Evolutionary conservation across 768 basidiomycete genomes (phyloP).

Genomic region (Lentinula guzmanii): DNA sequence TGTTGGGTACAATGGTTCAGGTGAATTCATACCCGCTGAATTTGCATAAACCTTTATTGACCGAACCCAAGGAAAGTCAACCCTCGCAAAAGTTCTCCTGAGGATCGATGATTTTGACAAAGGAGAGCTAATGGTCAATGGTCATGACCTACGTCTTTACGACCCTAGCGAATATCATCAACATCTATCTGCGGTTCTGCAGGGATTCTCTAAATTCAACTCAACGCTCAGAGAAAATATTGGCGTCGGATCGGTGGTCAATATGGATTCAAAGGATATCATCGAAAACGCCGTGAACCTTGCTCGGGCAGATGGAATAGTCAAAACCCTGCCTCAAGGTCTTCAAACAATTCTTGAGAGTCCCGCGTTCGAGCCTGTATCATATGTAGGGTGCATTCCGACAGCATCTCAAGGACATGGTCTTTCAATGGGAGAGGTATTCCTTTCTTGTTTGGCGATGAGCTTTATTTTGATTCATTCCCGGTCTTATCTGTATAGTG

Average conservation of each 20-base stretch:
- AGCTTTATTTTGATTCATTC: not conserved
- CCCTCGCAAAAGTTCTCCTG: constrained; percentile 74
- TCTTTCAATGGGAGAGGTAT: constrained; percentile 80
- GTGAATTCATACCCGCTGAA: constrained; percentile 19
- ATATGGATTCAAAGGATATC: constrained; percentile 48
- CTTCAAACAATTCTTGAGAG: constrained; percentile 68
- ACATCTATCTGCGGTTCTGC: constrained; percentile 77
- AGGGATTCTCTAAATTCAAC: constrained; percentile 79
- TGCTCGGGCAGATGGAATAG: constrained; percentile 64
- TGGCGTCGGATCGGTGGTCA: constrained; percentile 72
- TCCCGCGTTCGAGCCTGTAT: constrained; percentile 50
- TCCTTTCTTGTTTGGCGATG: constrained; percentile 11
- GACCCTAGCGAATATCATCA: constrained; percentile 67
- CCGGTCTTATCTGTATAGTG: constrained; percentile 41
- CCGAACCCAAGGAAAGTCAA: constrained; percentile 64
- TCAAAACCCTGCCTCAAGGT: constrained; percentile 64
- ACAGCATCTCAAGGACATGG: constrained; percentile 48
- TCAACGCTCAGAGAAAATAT: constrained; percentile 78
- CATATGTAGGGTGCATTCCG: constrained; percentile 33
- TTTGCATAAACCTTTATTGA: not conserved
- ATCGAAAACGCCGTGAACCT: constrained; percentile 62
- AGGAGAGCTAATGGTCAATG: constrained; percentile 68
- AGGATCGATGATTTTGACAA: constrained; percentile 73
- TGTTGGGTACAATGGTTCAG: constrained; percentile 82
- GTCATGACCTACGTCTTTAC: constrained; percentile 57